Conservation (phyloP, 176 grass and related monocot species). For the Tillandsia fasciculata region DNA sequence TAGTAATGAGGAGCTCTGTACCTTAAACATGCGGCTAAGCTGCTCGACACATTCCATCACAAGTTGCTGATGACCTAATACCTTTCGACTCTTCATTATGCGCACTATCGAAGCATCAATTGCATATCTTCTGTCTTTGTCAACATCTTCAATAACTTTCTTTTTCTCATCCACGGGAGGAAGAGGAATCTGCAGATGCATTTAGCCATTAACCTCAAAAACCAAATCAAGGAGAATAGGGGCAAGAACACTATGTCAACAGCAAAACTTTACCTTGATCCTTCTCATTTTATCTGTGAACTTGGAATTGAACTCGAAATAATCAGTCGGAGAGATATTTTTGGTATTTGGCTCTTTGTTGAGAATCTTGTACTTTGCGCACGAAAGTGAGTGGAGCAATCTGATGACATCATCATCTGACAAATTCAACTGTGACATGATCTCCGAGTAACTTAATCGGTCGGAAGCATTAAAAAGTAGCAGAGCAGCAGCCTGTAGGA, state of each 20-base stretch:
- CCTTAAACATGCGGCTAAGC: slow-evolving; percentile 94
- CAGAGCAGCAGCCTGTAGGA: slow-evolving; percentile 64
- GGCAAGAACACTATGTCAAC: background rate
- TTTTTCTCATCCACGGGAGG: slow-evolving; percentile 99
- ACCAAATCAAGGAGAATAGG: slow-evolving; percentile 1
- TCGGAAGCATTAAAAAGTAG: slow-evolving; percentile 81
- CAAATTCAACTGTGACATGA: slow-evolving; percentile 81
- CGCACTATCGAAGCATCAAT: slow-evolving; percentile 98
- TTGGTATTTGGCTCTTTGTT: slow-evolving; percentile 81
- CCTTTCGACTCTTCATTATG: slow-evolving; percentile 95
- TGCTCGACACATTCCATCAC: slow-evolving; percentile 91
- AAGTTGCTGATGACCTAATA: slow-evolving; percentile 76
- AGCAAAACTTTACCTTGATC: slow-evolving; percentile 59
- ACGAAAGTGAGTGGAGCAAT: slow-evolving; percentile 95
- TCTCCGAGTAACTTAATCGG: slow-evolving; percentile 80
- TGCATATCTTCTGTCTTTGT: slow-evolving; percentile 85
- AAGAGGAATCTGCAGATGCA: slow-evolving; percentile 50
- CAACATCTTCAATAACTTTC: slow-evolving; percentile 94
- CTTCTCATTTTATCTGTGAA: slow-evolving; percentile 90
- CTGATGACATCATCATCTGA: slow-evolving; percentile 94
- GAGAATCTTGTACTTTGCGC: slow-evolving; percentile 95
- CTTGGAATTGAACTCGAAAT: slow-evolving; percentile 89
- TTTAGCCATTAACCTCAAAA: background rate
- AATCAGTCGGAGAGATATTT: slow-evolving; percentile 59
- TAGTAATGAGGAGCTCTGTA: slow-evolving; percentile 12